phyloP scores from a whole-genome alignment of 805 yeast species.

The Candida taoyuanica region DNA sequence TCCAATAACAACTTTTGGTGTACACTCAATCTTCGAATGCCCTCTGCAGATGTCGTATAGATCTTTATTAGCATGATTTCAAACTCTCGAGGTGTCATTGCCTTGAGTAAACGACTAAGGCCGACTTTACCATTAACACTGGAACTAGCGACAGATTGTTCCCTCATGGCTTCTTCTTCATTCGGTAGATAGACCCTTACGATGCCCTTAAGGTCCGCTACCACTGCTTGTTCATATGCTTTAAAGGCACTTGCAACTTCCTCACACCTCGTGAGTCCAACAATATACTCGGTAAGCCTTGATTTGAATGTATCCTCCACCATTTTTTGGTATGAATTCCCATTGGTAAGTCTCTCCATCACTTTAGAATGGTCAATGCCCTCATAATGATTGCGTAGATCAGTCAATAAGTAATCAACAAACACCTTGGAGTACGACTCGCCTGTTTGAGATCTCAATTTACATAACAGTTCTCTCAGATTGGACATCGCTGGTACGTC shows the following conservation, averaged over 20 bases:
- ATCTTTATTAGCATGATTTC: slow-evolving; percentile 61
- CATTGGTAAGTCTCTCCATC: slow-evolving; percentile 38
- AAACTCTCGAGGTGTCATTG: slow-evolving; percentile 70
- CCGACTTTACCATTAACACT: not conserved
- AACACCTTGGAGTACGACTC: slow-evolving; percentile 59
- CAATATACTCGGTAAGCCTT: slow-evolving; percentile 42
- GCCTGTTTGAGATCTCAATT: slow-evolving; percentile 62
- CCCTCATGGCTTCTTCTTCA: slow-evolving; percentile 26
- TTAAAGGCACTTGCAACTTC: slow-evolving; percentile 57
- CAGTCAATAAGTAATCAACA: slow-evolving; percentile 49
- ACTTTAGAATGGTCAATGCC: slow-evolving; percentile 45
- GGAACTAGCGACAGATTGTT: slow-evolving; percentile 5
- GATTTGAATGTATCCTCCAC: slow-evolving; percentile 38
- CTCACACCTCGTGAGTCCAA: slow-evolving; percentile 57
- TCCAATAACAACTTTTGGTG: slow-evolving; percentile 81
- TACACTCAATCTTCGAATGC: slow-evolving; percentile 63
- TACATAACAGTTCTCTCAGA: slow-evolving; percentile 48
- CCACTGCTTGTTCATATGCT: slow-evolving; percentile 61
- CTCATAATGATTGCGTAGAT: slow-evolving; percentile 55
- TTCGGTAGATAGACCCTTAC: slow-evolving; percentile 63
- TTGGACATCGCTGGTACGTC: slow-evolving; percentile 29
- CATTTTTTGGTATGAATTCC: slow-evolving; percentile 34
- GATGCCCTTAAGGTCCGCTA: slow-evolving; percentile 65
- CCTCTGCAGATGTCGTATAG: slow-evolving; percentile 62
- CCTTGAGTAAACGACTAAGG: slow-evolving; percentile 44